These are phyloP conservation scores for Nakaseomyces nivariensis DNA, from an alignment of 1,139 yeast species.

Conservation along the genomic window DNA sequence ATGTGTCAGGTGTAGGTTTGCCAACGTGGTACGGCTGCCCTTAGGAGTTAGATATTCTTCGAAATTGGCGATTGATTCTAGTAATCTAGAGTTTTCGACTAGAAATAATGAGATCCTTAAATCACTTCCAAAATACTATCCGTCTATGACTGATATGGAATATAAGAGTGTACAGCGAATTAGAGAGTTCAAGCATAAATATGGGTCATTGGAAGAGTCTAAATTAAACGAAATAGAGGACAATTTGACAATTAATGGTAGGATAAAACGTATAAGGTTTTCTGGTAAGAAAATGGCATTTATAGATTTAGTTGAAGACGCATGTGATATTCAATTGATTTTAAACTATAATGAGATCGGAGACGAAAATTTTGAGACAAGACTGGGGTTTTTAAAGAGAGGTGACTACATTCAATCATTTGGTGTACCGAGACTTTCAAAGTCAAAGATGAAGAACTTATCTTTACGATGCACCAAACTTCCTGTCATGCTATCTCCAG, in stretches of 20 bases:
- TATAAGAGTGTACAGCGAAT: constrained; percentile 5
- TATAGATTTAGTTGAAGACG: constrained; percentile 16
- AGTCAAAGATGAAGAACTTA: constrained; percentile 53
- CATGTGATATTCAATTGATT: constrained; percentile 11
- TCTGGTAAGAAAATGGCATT: constrained; percentile 29
- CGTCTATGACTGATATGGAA: constrained; percentile 19
- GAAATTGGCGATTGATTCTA: constrained; percentile 1
- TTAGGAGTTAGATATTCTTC: neutral
- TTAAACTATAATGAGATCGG: constrained; percentile 7
- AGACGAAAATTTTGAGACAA: constrained; percentile 36
- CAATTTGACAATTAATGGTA: constrained; percentile 13
- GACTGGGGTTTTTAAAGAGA: constrained; percentile 42
- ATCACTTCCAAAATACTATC: constrained; percentile 16
- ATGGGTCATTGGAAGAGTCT: neutral
- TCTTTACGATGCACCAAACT: constrained; percentile 52
- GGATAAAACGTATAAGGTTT: constrained; percentile 21
- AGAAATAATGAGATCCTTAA: constrained; percentile 12
- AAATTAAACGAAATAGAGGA: neutral
- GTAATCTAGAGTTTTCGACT: constrained; percentile 4
- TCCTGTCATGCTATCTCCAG: constrained; percentile 50
- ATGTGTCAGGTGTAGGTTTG: neutral
- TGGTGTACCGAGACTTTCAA: constrained; percentile 69
- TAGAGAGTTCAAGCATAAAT: constrained; percentile 9
- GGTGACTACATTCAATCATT: constrained; percentile 62
- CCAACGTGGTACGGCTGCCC: neutral